Percentiles rank a stretch among this genome's conserved stretches.
phyloP scores from a whole-genome alignment of 495 filamentous ascomycete genomes.

The Xylaria grammica region DNA sequence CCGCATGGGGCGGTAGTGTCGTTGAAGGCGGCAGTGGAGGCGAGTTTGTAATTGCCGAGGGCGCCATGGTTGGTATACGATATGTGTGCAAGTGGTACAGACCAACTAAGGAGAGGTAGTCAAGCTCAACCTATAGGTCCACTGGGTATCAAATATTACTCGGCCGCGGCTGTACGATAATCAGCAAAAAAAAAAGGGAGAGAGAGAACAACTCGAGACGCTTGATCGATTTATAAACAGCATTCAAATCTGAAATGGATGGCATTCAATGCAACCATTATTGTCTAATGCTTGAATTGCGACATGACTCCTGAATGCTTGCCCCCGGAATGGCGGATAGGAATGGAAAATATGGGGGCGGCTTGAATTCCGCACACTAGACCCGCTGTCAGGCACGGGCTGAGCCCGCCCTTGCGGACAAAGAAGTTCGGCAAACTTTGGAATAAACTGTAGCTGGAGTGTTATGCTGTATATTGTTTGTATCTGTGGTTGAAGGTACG shows the following conservation, averaged over 20 bases:
- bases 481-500: neutral
- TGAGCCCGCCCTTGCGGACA: neutral
- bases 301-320: constrained; percentile 3
- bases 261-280: neutral
- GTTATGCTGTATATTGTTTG: neutral
- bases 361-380: constrained; percentile 23
- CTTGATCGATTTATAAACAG: constrained; percentile 12
- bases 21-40: constrained; percentile 48
- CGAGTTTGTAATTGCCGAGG: constrained; percentile 67
- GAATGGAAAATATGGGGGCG: constrained; percentile 19
- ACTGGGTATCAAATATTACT: neutral
- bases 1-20: constrained; percentile 44
- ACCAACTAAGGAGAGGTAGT: neutral
- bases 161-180: neutral
- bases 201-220: neutral
- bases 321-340: constrained; percentile 7
- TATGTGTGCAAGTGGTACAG: constrained; percentile 20
- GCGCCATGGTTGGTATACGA: constrained; percentile 62
- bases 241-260: neutral
- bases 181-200: neutral
- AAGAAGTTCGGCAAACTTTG: neutral
- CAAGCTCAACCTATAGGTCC: neutral
- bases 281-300: neutral
- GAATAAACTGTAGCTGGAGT: too few species aligned
- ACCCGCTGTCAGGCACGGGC: constrained; percentile 12